phyloP scores from a whole-genome alignment of 116 monocot species.

The Iris pallida region DNA sequence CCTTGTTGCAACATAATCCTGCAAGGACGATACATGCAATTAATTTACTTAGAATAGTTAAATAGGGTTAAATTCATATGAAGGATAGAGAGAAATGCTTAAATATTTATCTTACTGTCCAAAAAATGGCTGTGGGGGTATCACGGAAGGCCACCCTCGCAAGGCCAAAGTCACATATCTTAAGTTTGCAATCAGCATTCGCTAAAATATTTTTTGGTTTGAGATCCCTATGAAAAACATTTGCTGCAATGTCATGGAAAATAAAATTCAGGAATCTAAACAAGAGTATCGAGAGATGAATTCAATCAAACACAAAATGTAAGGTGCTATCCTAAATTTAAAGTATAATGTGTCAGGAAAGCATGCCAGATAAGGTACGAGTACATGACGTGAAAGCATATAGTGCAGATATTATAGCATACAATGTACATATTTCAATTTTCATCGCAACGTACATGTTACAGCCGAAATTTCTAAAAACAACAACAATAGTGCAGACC shows the following conservation, averaged over 20 bases:
- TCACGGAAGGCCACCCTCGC: constrained; percentile 56
- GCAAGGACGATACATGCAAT: neutral
- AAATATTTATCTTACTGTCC: constrained; percentile 33
- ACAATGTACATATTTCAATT: no score
- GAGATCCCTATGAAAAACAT: constrained; percentile 62
- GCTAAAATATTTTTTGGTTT: constrained; percentile 65
- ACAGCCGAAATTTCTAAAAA: no score
- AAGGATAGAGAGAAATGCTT: no score
- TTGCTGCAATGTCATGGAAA: constrained; percentile 24
- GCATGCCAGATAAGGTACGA: no score
- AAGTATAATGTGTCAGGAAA: no score
- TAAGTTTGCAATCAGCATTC: constrained; percentile 61
- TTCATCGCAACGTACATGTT: no score
- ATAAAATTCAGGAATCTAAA: neutral
- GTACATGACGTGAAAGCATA: no score
- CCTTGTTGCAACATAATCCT: constrained; percentile 68
- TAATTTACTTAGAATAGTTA: neutral
- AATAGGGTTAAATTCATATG: neutral
- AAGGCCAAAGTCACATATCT: constrained; percentile 62
- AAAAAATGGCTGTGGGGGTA: constrained; percentile 60
- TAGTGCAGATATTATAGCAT: no score
- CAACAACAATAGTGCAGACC: no score
- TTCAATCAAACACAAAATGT: no score
- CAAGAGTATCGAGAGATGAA: no score
- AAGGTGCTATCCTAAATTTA: no score